These are phyloP conservation scores for Leccinum pachyderme DNA, from an alignment of 1,284 basidiomycete genomes.

Conservation along the genomic window DNA sequence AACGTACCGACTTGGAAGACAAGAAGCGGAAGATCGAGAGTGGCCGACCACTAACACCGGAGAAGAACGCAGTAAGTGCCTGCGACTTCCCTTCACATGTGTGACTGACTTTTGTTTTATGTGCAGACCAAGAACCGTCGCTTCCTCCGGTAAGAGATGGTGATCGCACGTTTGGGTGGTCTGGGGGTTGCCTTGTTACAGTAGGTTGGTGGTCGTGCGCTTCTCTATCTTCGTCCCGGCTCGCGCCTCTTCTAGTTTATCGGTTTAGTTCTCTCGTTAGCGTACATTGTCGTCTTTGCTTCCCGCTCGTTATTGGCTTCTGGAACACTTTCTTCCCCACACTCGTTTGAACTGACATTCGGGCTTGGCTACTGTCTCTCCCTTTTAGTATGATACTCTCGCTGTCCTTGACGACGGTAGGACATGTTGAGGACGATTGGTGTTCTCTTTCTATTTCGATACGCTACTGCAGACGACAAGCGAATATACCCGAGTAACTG, in stretches of 20 bases:
- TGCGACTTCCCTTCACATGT: slow-evolving; percentile 6
- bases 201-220: slow-evolving; percentile 28
- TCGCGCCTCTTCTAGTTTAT: slow-evolving; percentile 38
- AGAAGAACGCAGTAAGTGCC: slow-evolving; percentile 73
- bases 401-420: slow-evolving; percentile 31
- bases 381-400: slow-evolving; percentile 51
- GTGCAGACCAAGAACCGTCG: slow-evolving; percentile 36
- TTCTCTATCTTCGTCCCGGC: slow-evolving; percentile 34
- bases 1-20: slow-evolving; percentile 92
- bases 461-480: slow-evolving; percentile 28
- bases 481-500: slow-evolving; percentile 37
- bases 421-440: slow-evolving; percentile 36
- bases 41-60: slow-evolving; percentile 91
- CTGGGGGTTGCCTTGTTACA: slow-evolving; percentile 22
- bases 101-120: slow-evolving; percentile 1
- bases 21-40: slow-evolving; percentile 97
- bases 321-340: slow-evolving; percentile 42
- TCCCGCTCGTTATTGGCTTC: slow-evolving; percentile 34
- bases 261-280: slow-evolving; percentile 35
- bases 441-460: slow-evolving; percentile 11
- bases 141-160: slow-evolving; percentile 34
- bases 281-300: slow-evolving; percentile 36
- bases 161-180: slow-evolving; percentile 10
- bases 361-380: slow-evolving; percentile 46
- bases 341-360: slow-evolving; percentile 65